A percentile compares a stretch with the other conserved stretches of the same genome.
Evolutionary conservation across 2,329 filamentous ascomycete species (phyloP).

Genomic region (Ceratocystis lukuohia): DNA sequence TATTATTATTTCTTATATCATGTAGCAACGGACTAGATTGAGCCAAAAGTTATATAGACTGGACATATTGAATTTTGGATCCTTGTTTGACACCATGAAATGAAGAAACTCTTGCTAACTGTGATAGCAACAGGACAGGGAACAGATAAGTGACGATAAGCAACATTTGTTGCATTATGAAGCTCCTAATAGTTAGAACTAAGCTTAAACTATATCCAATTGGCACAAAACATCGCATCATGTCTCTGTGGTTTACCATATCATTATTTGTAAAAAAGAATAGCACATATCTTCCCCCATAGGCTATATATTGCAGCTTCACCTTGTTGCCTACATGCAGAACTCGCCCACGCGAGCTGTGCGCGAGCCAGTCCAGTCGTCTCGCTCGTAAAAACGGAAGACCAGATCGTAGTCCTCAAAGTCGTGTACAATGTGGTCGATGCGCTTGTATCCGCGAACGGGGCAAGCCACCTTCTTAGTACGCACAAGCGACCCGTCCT

Average conservation of each 20-base stretch:
- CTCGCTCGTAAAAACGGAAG: conserved; percentile 88
- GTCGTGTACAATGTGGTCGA: conserved; percentile 93
- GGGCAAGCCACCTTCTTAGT: conserved; percentile 31
- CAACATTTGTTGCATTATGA: too few relatives aligned
- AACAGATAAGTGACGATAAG: too few relatives aligned
- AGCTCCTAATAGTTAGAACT: too few relatives aligned
- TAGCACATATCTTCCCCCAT: too few relatives aligned
- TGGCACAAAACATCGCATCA: too few relatives aligned
- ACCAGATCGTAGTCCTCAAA: conserved; percentile 95
- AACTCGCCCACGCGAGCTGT: conserved; percentile 41
- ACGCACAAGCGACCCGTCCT: conserved; percentile 27
- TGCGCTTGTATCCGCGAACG: conserved; percentile 72
- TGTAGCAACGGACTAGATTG: not conserved
- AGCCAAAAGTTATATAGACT: conserved; percentile 6
- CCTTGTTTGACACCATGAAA: not conserved
- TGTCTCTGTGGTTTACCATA: too few relatives aligned
- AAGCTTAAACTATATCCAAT: too few relatives aligned
- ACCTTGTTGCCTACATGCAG: conserved; percentile 3
- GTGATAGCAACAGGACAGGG: not conserved
- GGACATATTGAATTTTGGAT: not conserved
- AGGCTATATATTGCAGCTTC: too few relatives aligned
- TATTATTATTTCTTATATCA: conserved; percentile 12
- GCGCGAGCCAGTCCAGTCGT: conserved; percentile 54
- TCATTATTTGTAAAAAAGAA: too few relatives aligned
- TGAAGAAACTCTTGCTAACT: not conserved